Evolutionary conservation across 768 basidiomycete genomes (phyloP).

Genomic region (Leucosporidium creatinivorum): DNA sequence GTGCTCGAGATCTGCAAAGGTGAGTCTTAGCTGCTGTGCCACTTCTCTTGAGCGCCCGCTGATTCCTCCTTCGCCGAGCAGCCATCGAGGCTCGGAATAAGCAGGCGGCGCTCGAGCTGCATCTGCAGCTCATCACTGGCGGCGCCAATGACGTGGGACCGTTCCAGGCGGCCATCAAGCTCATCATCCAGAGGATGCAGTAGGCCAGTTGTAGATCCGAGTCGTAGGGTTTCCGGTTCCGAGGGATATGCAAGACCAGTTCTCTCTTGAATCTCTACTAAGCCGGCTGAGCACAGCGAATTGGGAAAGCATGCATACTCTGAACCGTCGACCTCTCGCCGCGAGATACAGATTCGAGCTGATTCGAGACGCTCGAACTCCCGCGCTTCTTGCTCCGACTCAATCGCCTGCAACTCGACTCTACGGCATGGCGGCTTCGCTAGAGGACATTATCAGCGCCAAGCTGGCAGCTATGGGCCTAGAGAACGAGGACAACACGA

Average conservation of each 20-base stretch:
- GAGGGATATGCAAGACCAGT: no score
- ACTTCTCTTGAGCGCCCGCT: background rate
- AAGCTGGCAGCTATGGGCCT: constrained; percentile 14
- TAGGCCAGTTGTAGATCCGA: background rate
- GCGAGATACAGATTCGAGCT: no score
- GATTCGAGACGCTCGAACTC: no score
- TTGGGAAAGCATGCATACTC: no score
- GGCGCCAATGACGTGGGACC: constrained; percentile 75
- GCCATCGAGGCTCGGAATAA: constrained; percentile 77
- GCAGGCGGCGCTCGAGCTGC: constrained; percentile 67
- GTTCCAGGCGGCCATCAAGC: constrained; percentile 86
- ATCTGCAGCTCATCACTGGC: constrained; percentile 73
- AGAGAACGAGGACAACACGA: constrained; percentile 12
- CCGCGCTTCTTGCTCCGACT: no score
- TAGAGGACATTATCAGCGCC: constrained; percentile 15
- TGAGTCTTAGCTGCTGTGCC: constrained; percentile 41
- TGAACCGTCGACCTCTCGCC: no score
- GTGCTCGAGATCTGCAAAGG: constrained; percentile 66
- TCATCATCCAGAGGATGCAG: constrained; percentile 52
- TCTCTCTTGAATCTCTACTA: no score
- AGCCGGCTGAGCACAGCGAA: no score
- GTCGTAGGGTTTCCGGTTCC: no score
- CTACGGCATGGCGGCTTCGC: background rate
- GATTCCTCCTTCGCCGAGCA: constrained; percentile 38
- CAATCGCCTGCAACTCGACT: no score